Percentiles rank a stretch among this genome's conserved stretches.
Conservation (phyloP, 1,284 basidiomycete genomes). For the Leccinum subfulvum region DNA sequence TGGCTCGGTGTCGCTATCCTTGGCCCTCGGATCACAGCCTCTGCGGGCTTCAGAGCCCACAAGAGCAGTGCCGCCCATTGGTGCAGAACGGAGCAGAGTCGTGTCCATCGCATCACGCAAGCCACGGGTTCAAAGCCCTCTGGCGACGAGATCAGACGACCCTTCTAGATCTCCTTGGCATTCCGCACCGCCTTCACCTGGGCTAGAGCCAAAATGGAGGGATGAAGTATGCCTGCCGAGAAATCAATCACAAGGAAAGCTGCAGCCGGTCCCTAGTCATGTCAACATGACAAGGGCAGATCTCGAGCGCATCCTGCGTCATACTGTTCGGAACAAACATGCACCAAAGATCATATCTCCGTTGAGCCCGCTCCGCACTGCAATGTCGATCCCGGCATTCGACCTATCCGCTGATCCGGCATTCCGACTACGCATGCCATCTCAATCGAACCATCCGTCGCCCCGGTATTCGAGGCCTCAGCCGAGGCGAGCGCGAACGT, state of each 20-base stretch:
- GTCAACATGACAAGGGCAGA: constrained; percentile 16
- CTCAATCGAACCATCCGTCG: constrained; percentile 21
- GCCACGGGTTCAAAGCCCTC: constrained; percentile 5
- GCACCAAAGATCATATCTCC: constrained; percentile 33
- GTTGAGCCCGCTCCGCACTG: constrained; percentile 29
- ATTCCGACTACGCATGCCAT: constrained; percentile 25
- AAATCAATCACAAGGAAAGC: constrained; percentile 1
- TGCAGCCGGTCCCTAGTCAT: not conserved
- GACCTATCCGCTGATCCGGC: constrained; percentile 19
- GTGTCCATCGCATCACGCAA: constrained; percentile 18
- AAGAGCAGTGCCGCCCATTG: constrained; percentile 29
- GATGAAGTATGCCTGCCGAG: not conserved
- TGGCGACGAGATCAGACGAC: not conserved
- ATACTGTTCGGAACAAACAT: constrained; percentile 26
- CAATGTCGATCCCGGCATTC: constrained; percentile 2
- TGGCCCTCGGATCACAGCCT: constrained; percentile 31
- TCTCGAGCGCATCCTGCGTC: constrained; percentile 27
- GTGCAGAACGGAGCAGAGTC: constrained; percentile 30
- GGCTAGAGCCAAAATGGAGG: constrained; percentile 8
- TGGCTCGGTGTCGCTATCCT: constrained; percentile 23
- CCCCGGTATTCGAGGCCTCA: constrained; percentile 21
- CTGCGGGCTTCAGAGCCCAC: constrained; percentile 21
- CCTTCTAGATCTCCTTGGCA: constrained; percentile 7
- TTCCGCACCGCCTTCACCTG: constrained; percentile 7
- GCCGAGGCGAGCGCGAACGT: constrained; percentile 27